Conservation (phyloP, 2,329 filamentous ascomycete genomes). For the Calonectria pteridis region DNA sequence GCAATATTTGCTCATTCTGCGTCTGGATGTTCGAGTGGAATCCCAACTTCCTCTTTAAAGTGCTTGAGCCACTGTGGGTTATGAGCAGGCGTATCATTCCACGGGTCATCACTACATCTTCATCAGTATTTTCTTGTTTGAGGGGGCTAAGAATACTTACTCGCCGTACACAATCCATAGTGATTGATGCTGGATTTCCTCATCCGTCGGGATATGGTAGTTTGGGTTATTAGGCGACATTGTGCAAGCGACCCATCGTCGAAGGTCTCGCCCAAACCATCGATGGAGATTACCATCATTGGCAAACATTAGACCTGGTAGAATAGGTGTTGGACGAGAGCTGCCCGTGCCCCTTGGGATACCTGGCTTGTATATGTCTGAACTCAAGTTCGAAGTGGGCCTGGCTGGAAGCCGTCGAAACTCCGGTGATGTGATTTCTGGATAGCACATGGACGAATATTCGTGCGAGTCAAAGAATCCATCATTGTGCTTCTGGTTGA, state of each 20-base stretch:
- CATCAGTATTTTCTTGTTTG: background rate
- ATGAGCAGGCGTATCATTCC: background rate
- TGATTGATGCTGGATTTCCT: slow-evolving; percentile 48
- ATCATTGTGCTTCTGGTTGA: background rate
- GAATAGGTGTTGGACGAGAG: background rate
- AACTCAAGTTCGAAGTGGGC: background rate
- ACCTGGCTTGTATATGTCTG: background rate
- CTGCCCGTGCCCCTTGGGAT: too few relatives aligned
- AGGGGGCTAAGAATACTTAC: slow-evolving; percentile 18
- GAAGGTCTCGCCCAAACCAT: background rate
- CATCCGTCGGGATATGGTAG: slow-evolving; percentile 47
- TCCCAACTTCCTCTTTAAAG: background rate
- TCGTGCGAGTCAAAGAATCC: background rate
- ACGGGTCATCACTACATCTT: background rate
- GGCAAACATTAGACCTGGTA: background rate
- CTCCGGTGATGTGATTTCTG: background rate
- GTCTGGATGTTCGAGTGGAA: background rate
- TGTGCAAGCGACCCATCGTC: slow-evolving; percentile 35
- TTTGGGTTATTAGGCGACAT: slow-evolving; percentile 47
- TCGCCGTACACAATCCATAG: slow-evolving; percentile 46
- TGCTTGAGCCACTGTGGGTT: background rate
- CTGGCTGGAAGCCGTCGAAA: too few relatives aligned
- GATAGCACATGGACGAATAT: background rate
- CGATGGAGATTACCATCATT: background rate
- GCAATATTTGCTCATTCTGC: background rate